Evolutionary conservation across 2,329 filamentous ascomycete species (phyloP).

Genomic region (Aureobasidium lini): DNA sequence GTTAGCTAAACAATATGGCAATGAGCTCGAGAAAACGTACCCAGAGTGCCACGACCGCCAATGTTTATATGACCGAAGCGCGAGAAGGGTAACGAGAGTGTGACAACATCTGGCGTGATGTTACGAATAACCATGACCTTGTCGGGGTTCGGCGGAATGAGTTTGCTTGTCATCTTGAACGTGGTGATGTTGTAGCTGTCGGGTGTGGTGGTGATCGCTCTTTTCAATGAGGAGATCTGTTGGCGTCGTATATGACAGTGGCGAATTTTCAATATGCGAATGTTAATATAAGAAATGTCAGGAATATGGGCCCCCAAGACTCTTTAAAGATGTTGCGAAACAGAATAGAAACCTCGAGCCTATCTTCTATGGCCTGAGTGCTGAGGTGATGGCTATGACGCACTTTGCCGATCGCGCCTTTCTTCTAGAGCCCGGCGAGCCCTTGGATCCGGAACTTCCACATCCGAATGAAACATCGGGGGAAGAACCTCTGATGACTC

Average conservation of each 20-base stretch:
- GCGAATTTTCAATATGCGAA: background rate
- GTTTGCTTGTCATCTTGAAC: slow-evolving; percentile 20
- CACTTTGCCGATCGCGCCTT: background rate
- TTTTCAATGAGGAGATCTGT: background rate
- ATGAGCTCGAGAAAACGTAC: slow-evolving; percentile 38
- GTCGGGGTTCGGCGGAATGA: slow-evolving; percentile 56
- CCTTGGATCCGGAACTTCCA: background rate
- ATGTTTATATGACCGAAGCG: slow-evolving; percentile 74
- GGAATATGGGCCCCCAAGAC: background rate
- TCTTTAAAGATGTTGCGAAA: background rate
- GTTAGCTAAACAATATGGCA: background rate
- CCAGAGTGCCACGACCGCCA: slow-evolving; percentile 79
- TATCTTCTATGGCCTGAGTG: too few relatives aligned
- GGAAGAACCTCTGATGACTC: background rate
- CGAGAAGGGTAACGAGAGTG: slow-evolving; percentile 74
- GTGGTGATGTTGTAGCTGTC: background rate
- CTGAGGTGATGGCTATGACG: background rate
- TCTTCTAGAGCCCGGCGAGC: background rate
- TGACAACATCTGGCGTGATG: slow-evolving; percentile 70
- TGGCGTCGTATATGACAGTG: background rate
- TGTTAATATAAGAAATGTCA: background rate
- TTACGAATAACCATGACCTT: slow-evolving; percentile 87
- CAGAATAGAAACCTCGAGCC: background rate
- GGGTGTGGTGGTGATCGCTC: background rate
- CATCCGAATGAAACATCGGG: background rate